These are phyloP conservation scores for Amphichorda felina DNA, from an alignment of 2,329 filamentous ascomycete species.

Conservation along the genomic window DNA sequence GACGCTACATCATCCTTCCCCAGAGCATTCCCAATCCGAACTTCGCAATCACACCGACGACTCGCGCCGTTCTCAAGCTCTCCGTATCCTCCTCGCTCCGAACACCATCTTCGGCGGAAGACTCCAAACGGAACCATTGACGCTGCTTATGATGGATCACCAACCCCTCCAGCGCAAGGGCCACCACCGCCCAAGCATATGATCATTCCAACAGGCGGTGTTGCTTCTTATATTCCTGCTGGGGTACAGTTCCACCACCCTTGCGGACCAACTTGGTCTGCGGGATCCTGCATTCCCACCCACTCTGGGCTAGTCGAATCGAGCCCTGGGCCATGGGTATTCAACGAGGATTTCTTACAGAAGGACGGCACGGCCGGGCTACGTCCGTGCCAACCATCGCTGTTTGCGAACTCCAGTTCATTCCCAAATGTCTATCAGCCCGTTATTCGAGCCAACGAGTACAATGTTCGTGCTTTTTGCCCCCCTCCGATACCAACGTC, in stretches of 20 bases:
- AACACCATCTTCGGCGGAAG: constrained; percentile 80
- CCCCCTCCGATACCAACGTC: constrained; percentile 19
- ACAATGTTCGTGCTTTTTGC: constrained; percentile 24
- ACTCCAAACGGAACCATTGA: constrained; percentile 90
- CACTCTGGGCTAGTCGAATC: neutral
- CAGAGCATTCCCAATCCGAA: constrained; percentile 19
- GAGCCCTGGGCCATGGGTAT: constrained; percentile 3
- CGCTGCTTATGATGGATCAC: constrained; percentile 80
- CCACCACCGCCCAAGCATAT: constrained; percentile 77
- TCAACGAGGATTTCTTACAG: constrained; percentile 1
- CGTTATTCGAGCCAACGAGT: constrained; percentile 20
- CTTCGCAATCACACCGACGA: constrained; percentile 14
- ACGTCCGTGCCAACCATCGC: constrained; percentile 3
- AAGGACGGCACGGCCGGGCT: neutral
- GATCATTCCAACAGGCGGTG: constrained; percentile 1
- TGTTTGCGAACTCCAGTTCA: constrained; percentile 5
- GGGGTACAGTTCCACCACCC: neutral
- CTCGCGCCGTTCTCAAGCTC: constrained; percentile 6
- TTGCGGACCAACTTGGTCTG: neutral
- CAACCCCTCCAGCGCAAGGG: constrained; percentile 58
- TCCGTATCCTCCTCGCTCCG: constrained; percentile 25
- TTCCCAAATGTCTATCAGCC: constrained; percentile 15
- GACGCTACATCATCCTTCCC: constrained; percentile 9
- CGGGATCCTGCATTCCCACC: neutral
- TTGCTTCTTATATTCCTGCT: neutral